phyloP scores from a whole-genome alignment of 2,329 filamentous ascomycete species.

The Phialemonium atrogriseum region DNA sequence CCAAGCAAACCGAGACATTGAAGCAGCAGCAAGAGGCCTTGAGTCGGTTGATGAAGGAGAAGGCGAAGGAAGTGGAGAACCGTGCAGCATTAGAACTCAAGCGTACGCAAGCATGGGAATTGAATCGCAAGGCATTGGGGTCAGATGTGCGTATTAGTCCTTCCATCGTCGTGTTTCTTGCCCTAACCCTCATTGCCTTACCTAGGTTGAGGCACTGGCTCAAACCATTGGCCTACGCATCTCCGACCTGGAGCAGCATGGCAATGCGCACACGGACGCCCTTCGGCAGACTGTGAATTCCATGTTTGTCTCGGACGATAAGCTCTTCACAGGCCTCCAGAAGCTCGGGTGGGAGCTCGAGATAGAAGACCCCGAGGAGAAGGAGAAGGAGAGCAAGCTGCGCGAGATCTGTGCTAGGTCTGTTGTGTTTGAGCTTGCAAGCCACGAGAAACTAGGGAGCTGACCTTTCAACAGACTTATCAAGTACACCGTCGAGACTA shows the following conservation, averaged over 20 bases:
- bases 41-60: conserved; percentile 38
- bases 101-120: conserved; percentile 28
- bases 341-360: conserved; percentile 57
- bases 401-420: conserved; percentile 50
- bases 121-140: conserved; percentile 31
- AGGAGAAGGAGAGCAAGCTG: conserved; percentile 45
- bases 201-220: conserved; percentile 39
- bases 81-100: conserved; percentile 25
- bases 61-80: conserved; percentile 23
- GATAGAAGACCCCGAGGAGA: conserved; percentile 40
- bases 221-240: conserved; percentile 37
- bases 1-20: conserved; percentile 54
- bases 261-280: conserved; percentile 31
- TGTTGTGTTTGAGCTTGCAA: conserved; percentile 3
- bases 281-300: conserved; percentile 40
- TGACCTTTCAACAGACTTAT: conserved; percentile 34
- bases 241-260: conserved; percentile 43
- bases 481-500: conserved; percentile 46
- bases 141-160: conserved; percentile 27
- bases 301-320: conserved; percentile 54
- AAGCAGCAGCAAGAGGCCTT: conserved; percentile 55
- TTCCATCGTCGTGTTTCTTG: background rate
- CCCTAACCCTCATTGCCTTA: too few species aligned
- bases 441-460: conserved; percentile 5
- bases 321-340: conserved; percentile 55